Evolutionary conservation across 805 yeast genomes (phyloP), one percentile per base, ranked within the genome.

Genomic region (Wickerhamiella australiensis): DNA sequence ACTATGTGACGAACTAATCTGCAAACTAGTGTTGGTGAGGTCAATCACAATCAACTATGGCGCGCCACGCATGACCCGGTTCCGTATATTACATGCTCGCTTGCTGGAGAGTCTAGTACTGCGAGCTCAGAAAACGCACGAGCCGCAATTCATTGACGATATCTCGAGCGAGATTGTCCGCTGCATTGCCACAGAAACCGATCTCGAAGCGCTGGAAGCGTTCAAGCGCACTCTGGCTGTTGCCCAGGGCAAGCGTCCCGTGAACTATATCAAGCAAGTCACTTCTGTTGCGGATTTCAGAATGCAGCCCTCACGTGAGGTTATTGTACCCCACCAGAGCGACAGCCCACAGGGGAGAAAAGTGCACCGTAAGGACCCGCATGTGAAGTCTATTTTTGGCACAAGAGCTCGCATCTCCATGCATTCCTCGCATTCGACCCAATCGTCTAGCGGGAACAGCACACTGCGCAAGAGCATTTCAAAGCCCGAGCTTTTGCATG

Each of bases 1-100:
- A 11, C 45, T 56, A 15, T 48, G 41, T 25, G 25, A 40, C 12
- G 56, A 50, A 12, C 45, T 56, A 20, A 47, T 58, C 2, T 50
- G 47, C 52, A 50, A 51, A 27, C 53, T 58, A 5, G 46, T 56
- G 8, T 43, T 54, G 22, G 46, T 57, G 41, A 35, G 56, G 7
- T 46, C 51, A 12, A 42, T 50, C 1, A 46, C 53, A 9, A 26
- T 46, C 25, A 47, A 42, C 45, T 50, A 42, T 15, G 53, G 47
- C 5, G 42, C 37, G 13, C 33, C 36, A 9, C 47, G 37, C 12
- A 51, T 50, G 46, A 37, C 27, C 1, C 20, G 27, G 9, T 49
- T 54, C 46, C 52, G 61, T 1, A 31, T 40, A 20, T 46, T 53
- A 37, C 56, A 58, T 7, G 47, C 51, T 12, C 44, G 43, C 31